Base-by-base conservation (phyloP, 495 filamentous ascomycete species). In the Extremus antarcticus region DNA sequence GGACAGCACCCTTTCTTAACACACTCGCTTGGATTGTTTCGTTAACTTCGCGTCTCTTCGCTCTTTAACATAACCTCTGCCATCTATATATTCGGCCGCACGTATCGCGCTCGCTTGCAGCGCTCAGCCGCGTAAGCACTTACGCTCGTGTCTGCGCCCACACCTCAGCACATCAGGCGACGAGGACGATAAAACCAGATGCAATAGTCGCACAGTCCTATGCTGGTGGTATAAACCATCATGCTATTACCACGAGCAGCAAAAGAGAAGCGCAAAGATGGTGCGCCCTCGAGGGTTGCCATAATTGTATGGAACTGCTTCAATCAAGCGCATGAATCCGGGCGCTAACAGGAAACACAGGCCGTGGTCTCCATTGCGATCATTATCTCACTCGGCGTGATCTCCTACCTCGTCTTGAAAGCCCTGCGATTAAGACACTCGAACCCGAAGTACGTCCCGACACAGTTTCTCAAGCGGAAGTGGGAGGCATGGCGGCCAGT, bases 401-500 rank as follows among this genome's bases (percentile, higher is more conserved):
- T 62, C 38, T 17, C 29, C 21, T 62, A 56, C 52, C 29, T 62
- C 25, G 20, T 29, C 32, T 51, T 59, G 9, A 51, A 47, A 25
- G 19, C 56, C 2, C 22, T 58, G 7, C 51, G 56, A 7, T 40
- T 3, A 7, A 50, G 53, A 40, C 43, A 54, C 25, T 11, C 38
- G 29, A 35, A 52, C 25, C 52, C 60, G 15, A 53, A 25, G 16
- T 59, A 56, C 50, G 52, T 59, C 19, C 55, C 56, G 2, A 56
- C 60, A 10, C 32, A 43, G 13, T 53, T 41, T 25, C 53, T 59
- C 20, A 59, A 55, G 46, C 51, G 56, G 20, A 55, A 50, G 43
- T 62, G 60, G 60, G 43, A 53, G 43, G 22, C 10, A 19, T 59
- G 60, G 60, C 39, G 2, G 1, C 60, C 56, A 0, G 24, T 39